Conservation (phyloP, 2,329 filamentous ascomycete species). For the Grosmannia penicillata region DNA sequence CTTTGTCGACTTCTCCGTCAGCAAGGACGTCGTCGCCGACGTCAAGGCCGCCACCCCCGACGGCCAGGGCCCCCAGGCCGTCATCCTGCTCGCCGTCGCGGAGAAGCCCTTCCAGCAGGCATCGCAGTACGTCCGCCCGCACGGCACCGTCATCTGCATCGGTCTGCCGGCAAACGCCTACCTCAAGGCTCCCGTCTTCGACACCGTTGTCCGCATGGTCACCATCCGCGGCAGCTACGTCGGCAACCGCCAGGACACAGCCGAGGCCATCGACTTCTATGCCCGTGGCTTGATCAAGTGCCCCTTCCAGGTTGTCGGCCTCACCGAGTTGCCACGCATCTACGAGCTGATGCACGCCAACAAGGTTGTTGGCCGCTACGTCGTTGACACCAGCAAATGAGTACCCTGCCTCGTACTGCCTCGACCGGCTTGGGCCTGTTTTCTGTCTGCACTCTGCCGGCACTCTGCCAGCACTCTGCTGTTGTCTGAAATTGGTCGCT, state of each 20-base stretch:
- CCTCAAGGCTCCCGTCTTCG: constrained; percentile 74
- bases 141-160: constrained; percentile 75
- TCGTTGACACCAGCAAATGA: constrained; percentile 52
- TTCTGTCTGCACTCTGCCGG: not conserved
- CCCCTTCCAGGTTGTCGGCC: constrained; percentile 72
- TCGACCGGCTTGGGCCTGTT: no score
- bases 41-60: constrained; percentile 71
- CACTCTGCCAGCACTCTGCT: no score
- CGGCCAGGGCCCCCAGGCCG: constrained; percentile 73
- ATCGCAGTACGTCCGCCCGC: constrained; percentile 69
- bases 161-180: constrained; percentile 71
- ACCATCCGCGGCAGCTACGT: constrained; percentile 88
- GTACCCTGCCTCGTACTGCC: no score
- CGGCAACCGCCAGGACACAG: constrained; percentile 75
- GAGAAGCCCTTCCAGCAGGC: constrained; percentile 97
- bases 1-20: constrained; percentile 69
- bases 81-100: constrained; percentile 69
- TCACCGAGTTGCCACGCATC: constrained; percentile 67
- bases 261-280: constrained; percentile 87
- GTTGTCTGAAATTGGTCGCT: no score
- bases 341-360: constrained; percentile 60
- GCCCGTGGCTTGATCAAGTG: constrained; percentile 68
- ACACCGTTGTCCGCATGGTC: constrained; percentile 81
- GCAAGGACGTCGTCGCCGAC: constrained; percentile 66
- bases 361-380: constrained; percentile 64